Evolutionary conservation across 164 flowering plant genomes (phyloP).

Genomic region (Magnolia officinalis): DNA sequence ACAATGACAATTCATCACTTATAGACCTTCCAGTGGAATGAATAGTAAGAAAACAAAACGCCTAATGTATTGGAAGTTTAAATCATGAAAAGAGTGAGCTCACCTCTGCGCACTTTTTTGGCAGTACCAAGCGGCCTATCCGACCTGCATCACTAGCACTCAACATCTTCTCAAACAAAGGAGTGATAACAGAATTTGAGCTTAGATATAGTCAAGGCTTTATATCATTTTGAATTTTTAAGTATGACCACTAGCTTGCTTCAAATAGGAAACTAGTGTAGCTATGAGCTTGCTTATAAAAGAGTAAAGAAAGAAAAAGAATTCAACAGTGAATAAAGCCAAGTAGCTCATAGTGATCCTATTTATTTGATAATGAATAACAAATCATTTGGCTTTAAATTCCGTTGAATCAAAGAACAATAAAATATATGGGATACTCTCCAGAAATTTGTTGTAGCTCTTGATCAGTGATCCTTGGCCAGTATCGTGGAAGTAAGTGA

Average conservation of each 20-base stretch:
- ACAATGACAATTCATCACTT: too few relatives aligned
- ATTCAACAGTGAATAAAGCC: background rate
- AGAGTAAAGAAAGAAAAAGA: background rate
- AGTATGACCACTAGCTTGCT: background rate
- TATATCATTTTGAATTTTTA: background rate
- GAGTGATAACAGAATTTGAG: slow-evolving; percentile 63
- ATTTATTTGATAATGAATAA: background rate
- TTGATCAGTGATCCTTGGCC: slow-evolving; percentile 74
- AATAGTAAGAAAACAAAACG: too few relatives aligned
- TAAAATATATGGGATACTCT: slow-evolving; percentile 58
- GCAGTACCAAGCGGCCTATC: slow-evolving; percentile 87
- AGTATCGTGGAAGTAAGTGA: slow-evolving; percentile 73
- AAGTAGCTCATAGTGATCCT: background rate
- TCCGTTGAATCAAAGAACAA: slow-evolving; percentile 3
- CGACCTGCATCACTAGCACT: slow-evolving; percentile 98
- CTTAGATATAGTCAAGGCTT: slow-evolving; percentile 54
- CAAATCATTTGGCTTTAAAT: slow-evolving; percentile 1
- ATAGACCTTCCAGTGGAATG: too few relatives aligned
- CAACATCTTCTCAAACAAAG: slow-evolving; percentile 85
- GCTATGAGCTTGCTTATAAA: background rate
- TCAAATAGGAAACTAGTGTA: background rate
- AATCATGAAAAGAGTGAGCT: slow-evolving; percentile 7
- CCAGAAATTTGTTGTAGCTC: slow-evolving; percentile 77
- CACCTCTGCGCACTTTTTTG: slow-evolving; percentile 98
- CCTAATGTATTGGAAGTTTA: background rate